Evolutionary conservation across 305 asterid species (phyloP), one percentile per base, ranked within the genome.

Genomic region (Petunia hybrid): DNA sequence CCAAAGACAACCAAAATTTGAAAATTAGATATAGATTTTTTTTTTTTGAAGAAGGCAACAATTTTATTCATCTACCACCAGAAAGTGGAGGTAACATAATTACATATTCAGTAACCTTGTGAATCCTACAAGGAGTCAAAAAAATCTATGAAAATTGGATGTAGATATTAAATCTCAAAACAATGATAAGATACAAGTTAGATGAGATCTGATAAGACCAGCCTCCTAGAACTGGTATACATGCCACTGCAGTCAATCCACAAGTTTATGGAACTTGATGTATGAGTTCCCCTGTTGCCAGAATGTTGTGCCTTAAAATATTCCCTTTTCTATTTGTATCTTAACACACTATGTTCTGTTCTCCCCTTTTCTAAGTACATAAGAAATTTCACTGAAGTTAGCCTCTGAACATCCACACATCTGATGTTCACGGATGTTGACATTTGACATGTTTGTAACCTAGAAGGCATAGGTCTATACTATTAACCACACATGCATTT

Each of bases 1-100:
- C 77, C 48, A 79, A 86, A 70, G 82, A 63, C 79, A 60, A 56
- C 46, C 45, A 69, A 90, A 82, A 40, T 78, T 53, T 82, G 74
- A 79, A 42, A 39, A 55, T 48, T 56, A 64, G 45, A 45, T 38
- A 43, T 5, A 3, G 31, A 22, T 22, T 22, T 22, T 22, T 22
- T 22, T 22, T 22, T 22, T 22, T 22, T 22, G 31, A 22, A 22
- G 31, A 22, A 22, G 31, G 31, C 31, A 22, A 22, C 31, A 22
- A 22, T 22, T 22, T 22, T 22, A 22, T 22, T 22, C 31, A 22
- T 22, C 31, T 22, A 22, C 31, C 31, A 22, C 31, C 31, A 22
- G 31, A 22, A 22, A 22, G 31, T 22, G 31, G 31, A 22, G 31
- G 31, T 22, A 22, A 22, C 31, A 22, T 22, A 22, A 22, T 22